phyloP scores from a whole-genome alignment of 2,329 filamentous ascomycete species.

The Colletotrichum cordylinicola region DNA sequence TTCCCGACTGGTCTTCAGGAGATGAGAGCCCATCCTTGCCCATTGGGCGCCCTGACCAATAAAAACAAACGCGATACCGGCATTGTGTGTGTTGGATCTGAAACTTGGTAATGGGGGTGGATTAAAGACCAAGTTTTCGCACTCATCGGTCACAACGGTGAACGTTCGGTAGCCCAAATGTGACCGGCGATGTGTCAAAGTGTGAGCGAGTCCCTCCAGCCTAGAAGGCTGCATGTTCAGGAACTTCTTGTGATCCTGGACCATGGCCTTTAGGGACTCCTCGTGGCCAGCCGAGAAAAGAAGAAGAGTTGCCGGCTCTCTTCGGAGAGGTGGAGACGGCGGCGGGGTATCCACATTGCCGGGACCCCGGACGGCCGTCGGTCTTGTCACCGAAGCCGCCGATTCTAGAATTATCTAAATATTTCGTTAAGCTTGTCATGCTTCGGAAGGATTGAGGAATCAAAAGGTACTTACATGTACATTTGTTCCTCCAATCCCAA shows the following conservation, averaged over 20 bases:
- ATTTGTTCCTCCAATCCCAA: slow-evolving; percentile 45
- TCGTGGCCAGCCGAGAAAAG: slow-evolving; percentile 25
- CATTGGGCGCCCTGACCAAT: slow-evolving; percentile 54
- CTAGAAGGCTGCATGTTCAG: slow-evolving; percentile 3
- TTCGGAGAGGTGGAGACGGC: not conserved
- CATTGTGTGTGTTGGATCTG: not conserved
- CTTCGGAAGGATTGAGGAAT: not conserved
- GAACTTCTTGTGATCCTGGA: slow-evolving; percentile 25
- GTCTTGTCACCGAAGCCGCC: not conserved
- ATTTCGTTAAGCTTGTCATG: not conserved
- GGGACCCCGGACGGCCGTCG: not conserved
- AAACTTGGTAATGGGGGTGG: slow-evolving; percentile 19
- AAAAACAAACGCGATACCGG: slow-evolving; percentile 34
- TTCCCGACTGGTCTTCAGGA: slow-evolving; percentile 22
- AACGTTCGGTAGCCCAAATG: slow-evolving; percentile 30
- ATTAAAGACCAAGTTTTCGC: slow-evolving; percentile 25
- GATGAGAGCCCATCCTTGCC: slow-evolving; percentile 41
- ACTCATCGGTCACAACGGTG: slow-evolving; percentile 19
- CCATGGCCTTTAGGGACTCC: slow-evolving; percentile 29
- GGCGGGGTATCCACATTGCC: slow-evolving; percentile 2
- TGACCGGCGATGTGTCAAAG: slow-evolving; percentile 32
- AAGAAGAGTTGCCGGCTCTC: not conserved
- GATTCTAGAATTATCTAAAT: slow-evolving; percentile 12
- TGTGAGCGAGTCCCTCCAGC: slow-evolving; percentile 31
- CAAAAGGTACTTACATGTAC: slow-evolving; percentile 31